phyloP scores from a whole-genome alignment of 1,284 basidiomycete genomes.

The Trichosporon sp. region DNA sequence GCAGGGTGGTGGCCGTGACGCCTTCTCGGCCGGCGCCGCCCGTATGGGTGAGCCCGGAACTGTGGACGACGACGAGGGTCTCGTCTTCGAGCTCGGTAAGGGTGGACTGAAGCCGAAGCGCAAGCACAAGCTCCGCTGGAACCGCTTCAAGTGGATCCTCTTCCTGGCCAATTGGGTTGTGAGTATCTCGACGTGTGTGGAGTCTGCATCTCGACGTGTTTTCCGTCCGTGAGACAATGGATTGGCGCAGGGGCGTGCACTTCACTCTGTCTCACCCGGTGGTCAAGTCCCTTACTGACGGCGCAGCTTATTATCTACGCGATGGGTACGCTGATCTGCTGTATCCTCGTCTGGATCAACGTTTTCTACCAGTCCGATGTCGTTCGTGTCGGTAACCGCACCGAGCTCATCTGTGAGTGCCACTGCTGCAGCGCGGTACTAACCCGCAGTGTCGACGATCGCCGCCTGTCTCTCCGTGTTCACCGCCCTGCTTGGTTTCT shows the following conservation, averaged over 20 bases:
- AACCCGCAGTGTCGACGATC: constrained; percentile 57
- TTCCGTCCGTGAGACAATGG: background rate
- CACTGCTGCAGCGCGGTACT: background rate
- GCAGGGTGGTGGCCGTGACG: constrained; percentile 61
- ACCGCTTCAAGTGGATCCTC: constrained; percentile 64
- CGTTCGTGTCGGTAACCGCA: constrained; percentile 59
- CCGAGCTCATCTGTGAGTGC: constrained; percentile 57
- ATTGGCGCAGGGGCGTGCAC: no score
- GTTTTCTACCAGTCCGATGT: constrained; percentile 60
- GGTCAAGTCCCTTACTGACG: background rate
- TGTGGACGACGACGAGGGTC: constrained; percentile 58
- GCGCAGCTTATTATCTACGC: constrained; percentile 57
- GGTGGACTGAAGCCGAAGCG: constrained; percentile 48
- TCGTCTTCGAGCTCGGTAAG: constrained; percentile 49
- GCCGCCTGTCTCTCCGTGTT: constrained; percentile 57
- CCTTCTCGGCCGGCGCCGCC: constrained; percentile 51
- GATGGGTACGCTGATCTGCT: constrained; percentile 56
- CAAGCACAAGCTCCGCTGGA: constrained; percentile 59
- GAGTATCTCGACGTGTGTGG: constrained; percentile 36
- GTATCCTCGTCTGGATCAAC: constrained; percentile 63
- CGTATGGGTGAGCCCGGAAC: constrained; percentile 56
- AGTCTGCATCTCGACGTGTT: background rate
- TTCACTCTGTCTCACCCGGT: background rate
- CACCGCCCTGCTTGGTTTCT: constrained; percentile 62
- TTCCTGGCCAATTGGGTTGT: constrained; percentile 58